Base-by-base conservation (phyloP, 2,329 filamentous ascomycete species). In the Botrytis deweyae region DNA sequence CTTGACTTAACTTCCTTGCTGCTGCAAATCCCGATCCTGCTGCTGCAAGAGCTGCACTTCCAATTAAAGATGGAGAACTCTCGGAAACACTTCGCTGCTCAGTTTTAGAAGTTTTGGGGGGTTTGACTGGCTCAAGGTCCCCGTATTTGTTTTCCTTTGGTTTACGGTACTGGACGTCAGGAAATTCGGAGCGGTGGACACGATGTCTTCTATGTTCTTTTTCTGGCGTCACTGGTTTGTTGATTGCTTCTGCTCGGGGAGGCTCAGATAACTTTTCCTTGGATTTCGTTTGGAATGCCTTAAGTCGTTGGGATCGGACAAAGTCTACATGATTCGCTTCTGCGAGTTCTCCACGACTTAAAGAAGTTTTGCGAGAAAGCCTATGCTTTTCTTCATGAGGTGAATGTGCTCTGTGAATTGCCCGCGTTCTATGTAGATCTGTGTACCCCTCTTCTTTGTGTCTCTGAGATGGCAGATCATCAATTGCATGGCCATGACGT, bases 11-110 rank as follows among this genome's bases (percentile, higher is more conserved):
- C 75, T 77, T 78, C 29, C 79, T 76, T 55, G 78, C 77, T 52
- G 79, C 79, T 59, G 80, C 78, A 70, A 81, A 79, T 38, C 79
- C 80, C 20, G 79, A 70, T 61, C 75, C 74, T 72, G 78, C 76
- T 33, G 78, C 78, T 29, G 76, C 78, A 33, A 78, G 72, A 40
- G 74, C 78, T 18, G 75, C 76, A 66, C 77, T 77, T n/a, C 78
- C 74, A 52, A 76, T 77, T 29, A 80, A 71, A 14, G 75, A 67
- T 49, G 74, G 65, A 33, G 67, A 71, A 38, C 79, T 77, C 68
- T 73, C 77, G 72, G 77, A 67, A 12, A 72, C 72, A 55, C 73
- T 74, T 64, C 77, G 77, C n/a, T 76, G 76, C 68, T 79, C 76
- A 49, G 78, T 77, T 58, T 20, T 72, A 40, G 78, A 78, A 46